A percentile compares a stretch with the other conserved stretches of the same genome.
These are phyloP conservation scores for Yamadazyma oceani DNA, from an alignment of 1,139 yeast species.

Conservation along the genomic window DNA sequence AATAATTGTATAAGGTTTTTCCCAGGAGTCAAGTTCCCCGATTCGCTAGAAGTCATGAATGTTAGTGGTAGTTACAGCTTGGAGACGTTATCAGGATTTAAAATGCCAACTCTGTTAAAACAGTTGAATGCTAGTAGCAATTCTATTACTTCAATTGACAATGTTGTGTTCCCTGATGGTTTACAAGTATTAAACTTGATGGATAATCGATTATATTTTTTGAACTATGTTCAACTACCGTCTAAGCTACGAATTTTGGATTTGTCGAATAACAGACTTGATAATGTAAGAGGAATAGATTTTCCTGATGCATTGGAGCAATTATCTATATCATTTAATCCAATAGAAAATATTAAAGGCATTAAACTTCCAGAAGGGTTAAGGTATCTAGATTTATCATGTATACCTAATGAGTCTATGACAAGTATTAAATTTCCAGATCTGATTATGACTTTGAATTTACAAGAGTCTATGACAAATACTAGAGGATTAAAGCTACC, in stretches of 20 bases:
- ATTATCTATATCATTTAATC: constrained; percentile 39
- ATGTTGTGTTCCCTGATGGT: constrained; percentile 33
- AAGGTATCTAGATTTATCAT: constrained; percentile 38
- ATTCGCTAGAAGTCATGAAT: constrained; percentile 37
- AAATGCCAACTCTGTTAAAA: constrained; percentile 37
- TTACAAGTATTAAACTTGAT: constrained; percentile 35
- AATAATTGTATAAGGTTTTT: constrained; percentile 39
- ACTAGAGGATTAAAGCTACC: constrained; percentile 48
- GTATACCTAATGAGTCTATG: constrained; percentile 50
- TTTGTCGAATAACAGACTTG: constrained; percentile 43
- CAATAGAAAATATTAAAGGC: constrained; percentile 46
- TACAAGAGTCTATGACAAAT: constrained; percentile 48
- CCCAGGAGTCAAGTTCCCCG: constrained; percentile 44
- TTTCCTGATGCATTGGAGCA: constrained; percentile 36
- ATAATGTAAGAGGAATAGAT: constrained; percentile 37
- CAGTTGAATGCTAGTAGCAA: constrained; percentile 36
- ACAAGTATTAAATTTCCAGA: constrained; percentile 50
- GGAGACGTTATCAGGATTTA: constrained; percentile 43
- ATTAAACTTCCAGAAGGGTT: constrained; percentile 42
- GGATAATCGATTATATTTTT: constrained; percentile 42
- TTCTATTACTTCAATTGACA: constrained; percentile 37
- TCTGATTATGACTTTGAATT: constrained; percentile 33
- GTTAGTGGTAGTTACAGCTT: constrained; percentile 44
- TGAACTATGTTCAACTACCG: constrained; percentile 45
- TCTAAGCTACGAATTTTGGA: constrained; percentile 30